Evolutionary conservation across 208 protist genomes (phyloP).

Genomic region (Crithidia sp.): DNA sequence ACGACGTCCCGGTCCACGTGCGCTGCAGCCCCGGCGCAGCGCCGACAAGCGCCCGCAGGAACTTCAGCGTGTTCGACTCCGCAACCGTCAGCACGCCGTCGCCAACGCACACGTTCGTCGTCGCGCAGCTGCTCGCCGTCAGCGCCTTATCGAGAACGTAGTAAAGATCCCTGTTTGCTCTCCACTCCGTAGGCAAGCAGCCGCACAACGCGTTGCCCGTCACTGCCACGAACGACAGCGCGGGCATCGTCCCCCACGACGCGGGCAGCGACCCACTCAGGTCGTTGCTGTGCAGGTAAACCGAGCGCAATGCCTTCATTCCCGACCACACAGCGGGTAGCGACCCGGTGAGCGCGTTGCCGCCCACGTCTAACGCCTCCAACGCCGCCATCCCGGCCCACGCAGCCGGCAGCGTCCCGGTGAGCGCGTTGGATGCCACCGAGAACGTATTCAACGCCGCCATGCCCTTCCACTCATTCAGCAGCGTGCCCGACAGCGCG

Average conservation of each 20-base stretch:
- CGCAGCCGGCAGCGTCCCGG: neutral
- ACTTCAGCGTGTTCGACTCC: too few species aligned
- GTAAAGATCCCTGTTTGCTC: too few species aligned
- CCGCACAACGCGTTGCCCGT: neutral
- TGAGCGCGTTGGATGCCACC: too few species aligned
- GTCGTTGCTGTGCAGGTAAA: neutral
- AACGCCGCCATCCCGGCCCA: neutral
- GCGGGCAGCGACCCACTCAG: neutral
- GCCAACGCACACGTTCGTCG: neutral
- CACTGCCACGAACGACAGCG: neutral
- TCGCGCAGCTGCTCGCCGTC: neutral
- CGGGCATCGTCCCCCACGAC: neutral
- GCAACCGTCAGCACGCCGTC: too few species aligned
- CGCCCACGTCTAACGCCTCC: neutral
- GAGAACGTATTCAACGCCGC: neutral
- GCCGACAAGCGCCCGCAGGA: too few species aligned
- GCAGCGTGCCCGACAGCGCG: too few species aligned
- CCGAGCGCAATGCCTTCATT: neutral
- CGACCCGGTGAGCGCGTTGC: neutral
- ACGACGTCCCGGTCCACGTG: too few species aligned
- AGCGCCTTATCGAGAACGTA: neutral
- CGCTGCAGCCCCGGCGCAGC: too few species aligned
- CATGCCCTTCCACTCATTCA: too few species aligned
- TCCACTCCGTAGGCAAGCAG: too few species aligned
- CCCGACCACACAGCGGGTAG: neutral